Base-by-base conservation (phyloP, 1,284 basidiomycete species). In the Dichomitus squalens region DNA sequence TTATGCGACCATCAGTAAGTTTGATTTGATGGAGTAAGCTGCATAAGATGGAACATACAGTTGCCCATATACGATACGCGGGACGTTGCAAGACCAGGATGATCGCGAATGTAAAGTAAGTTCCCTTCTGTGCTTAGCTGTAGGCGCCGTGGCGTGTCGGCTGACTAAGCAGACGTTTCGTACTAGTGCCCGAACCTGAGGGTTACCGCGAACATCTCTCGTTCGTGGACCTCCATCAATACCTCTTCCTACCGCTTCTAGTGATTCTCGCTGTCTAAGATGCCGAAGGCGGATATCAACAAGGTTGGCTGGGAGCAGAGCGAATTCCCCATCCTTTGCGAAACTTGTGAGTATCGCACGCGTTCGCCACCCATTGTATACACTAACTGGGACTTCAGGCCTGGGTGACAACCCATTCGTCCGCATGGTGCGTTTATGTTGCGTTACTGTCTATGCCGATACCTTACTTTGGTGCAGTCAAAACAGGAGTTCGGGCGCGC, bases 401-500 rank as follows among this genome's bases (percentile, higher is more conserved):
- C 79, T 96, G 33, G 93, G 93, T 40, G 82, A 85, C 65, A 95
- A 96, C 73, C 90, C 93, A 0, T 95, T 94, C 74, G 84, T 95
- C 57, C 84, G 92, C 64, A 96, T 95, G 94, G 93, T 93, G 64
- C 60, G 81, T 76, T 60, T 29, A 41, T 23, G 25, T 9, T 12
- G 12, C n/a, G 1, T 8, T n/a, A 12, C 25, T n/a, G 25, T 21
- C 2, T 33, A 1, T 18, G 27, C 52, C 57, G 36, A 47, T 16
- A 6, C 41, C 41, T 25, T 7, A 31, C 29, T 31, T 16, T 31
- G 4, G 21, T 57, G 40, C 57, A 92, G 96, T 94, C 93, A 14
- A 98, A 98, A 75, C 96, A 99, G 82, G 90, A 95, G 69, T 95
- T 92, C 64, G 97, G 95, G 9, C 87, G 93, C 46, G 94, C 95